Conservation (phyloP, 768 basidiomycete species). For the Lactarius deliciosus region DNA sequence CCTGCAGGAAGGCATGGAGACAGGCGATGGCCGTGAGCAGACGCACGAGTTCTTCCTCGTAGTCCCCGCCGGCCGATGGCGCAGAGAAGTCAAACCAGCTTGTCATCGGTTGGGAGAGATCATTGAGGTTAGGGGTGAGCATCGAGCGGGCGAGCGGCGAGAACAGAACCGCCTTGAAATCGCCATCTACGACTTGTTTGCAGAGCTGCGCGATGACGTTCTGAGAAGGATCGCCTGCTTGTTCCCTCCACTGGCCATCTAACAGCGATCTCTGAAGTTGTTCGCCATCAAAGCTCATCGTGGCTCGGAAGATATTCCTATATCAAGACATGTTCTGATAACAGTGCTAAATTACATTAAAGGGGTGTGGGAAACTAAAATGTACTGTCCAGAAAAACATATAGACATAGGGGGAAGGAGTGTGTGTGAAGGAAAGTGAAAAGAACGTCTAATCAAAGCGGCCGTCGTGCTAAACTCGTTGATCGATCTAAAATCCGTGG, state of each 20-base stretch:
- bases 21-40: conserved; percentile 74
- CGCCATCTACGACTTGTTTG: conserved; percentile 57
- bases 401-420: not conserved
- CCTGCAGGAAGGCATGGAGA: conserved; percentile 87
- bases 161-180: conserved; percentile 51
- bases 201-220: conserved; percentile 41
- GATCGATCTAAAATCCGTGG: not conserved
- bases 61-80: conserved; percentile 36
- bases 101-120: conserved; percentile 41
- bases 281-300: conserved; percentile 24
- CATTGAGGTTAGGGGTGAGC: conserved; percentile 37
- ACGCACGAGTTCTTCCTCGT: conserved; percentile 53
- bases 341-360: not conserved
- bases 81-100: conserved; percentile 38
- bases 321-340: conserved; percentile 12
- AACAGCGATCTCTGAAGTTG: conserved; percentile 58
- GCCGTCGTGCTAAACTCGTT: not conserved
- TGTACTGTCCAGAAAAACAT: not conserved
- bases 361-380: not conserved
- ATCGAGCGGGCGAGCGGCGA: conserved; percentile 39
- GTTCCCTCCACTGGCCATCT: conserved; percentile 44
- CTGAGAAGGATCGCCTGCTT: conserved; percentile 37
- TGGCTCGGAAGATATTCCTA: not conserved
- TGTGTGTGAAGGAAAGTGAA: not conserved
- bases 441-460: not conserved